These are phyloP conservation scores for Hippophae rhamnoides DNA, from an alignment of 306 rosid species.

Conservation along the genomic window DNA sequence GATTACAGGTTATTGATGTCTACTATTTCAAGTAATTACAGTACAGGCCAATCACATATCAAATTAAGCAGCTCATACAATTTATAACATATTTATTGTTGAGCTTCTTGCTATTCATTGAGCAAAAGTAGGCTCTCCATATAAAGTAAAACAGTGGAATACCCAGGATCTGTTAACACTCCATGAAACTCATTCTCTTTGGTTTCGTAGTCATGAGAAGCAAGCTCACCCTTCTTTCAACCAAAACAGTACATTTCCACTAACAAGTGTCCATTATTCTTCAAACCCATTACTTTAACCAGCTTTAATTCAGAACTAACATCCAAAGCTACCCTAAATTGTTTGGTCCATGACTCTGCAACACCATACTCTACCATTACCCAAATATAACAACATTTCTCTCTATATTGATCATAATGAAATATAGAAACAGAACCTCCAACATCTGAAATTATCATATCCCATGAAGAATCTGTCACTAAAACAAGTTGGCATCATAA, in stretches of 20 bases:
- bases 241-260: background rate
- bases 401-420: background rate
- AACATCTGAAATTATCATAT: background rate
- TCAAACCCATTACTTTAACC: background rate
- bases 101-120: background rate
- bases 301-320: background rate
- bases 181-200: background rate
- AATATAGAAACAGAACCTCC: background rate
- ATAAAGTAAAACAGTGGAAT: background rate
- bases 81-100: no score
- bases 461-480: background rate
- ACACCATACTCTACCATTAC: conserved; percentile 10
- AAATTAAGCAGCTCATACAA: no score
- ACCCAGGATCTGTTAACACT: conserved; percentile 4
- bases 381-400: background rate
- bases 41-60: no score
- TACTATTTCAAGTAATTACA: no score
- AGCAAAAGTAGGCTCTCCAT: conserved; percentile 7
- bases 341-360: conserved; percentile 16
- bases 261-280: conserved; percentile 1
- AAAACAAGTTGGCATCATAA: conserved; percentile 4
- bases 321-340: background rate
- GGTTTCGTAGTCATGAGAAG: conserved; percentile 3
- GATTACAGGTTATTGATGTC: no score
- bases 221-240: conserved; percentile 5